phyloP scores from a whole-genome alignment of 305 asterid species.

The Solanum hybrid region DNA sequence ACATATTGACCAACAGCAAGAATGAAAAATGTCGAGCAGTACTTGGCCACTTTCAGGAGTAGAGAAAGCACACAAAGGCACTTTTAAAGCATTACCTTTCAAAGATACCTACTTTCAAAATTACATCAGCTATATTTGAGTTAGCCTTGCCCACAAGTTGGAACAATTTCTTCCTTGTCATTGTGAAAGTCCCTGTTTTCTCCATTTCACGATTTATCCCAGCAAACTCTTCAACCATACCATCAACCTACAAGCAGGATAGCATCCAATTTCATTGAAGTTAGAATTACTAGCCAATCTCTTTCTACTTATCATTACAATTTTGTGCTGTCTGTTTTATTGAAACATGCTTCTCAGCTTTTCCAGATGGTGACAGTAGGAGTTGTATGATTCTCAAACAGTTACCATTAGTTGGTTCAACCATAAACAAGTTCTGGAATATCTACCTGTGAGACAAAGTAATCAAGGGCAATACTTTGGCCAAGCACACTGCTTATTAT shows the following conservation, averaged over 20 bases:
- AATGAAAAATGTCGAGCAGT: not conserved
- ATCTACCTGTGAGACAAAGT: conserved; percentile 87
- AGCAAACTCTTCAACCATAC: conserved; percentile 90
- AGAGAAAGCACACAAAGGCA: not conserved
- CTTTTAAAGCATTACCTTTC: conserved; percentile 48
- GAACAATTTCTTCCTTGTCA: conserved; percentile 80
- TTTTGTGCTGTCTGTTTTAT: not conserved
- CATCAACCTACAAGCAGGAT: conserved; percentile 57
- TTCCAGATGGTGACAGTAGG: not conserved
- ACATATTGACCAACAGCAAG: not conserved
- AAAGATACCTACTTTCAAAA: conserved; percentile 78
- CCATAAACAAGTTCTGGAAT: conserved; percentile 1
- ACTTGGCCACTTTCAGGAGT: conserved; percentile 1
- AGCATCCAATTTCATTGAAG: not conserved
- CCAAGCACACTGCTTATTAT: conserved; percentile 87
- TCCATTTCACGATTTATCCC: conserved; percentile 89
- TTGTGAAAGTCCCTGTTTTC: conserved; percentile 87
- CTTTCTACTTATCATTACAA: not conserved
- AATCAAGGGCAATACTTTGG: conserved; percentile 93
- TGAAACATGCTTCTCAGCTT: not conserved
- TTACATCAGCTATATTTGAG: conserved; percentile 90
- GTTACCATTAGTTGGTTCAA: not conserved
- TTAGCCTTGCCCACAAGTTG: conserved; percentile 98
- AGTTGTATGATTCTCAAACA: not conserved
- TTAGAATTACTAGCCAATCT: not conserved